Percentiles rank a stretch among this genome's conserved stretches.
Evolutionary conservation across 106 monocot genomes (phyloP).

Genomic region (Dendrobium chrysotoxum): DNA sequence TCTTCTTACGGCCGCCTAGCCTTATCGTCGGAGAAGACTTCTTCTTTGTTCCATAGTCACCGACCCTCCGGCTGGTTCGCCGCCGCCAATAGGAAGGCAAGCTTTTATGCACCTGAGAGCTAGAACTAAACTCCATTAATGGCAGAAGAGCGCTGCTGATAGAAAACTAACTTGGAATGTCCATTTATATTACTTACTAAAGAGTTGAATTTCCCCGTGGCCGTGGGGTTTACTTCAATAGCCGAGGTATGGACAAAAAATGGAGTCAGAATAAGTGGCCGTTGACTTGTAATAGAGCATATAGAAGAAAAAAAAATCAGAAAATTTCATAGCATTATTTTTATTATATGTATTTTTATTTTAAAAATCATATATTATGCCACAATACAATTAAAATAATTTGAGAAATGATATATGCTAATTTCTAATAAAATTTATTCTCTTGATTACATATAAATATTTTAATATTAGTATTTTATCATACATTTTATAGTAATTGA

Average conservation of each 20-base stretch:
- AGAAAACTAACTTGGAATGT: neutral
- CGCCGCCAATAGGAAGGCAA: conserved; percentile 3
- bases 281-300: neutral
- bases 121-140: neutral
- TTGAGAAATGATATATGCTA: too few species aligned
- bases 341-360: too few species aligned
- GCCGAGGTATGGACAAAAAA: neutral
- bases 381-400: too few species aligned
- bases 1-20: conserved; percentile 3
- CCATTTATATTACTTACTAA: neutral
- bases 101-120: neutral
- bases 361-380: too few species aligned
- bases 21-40: neutral
- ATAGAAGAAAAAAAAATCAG: too few species aligned
- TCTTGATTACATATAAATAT: too few species aligned
- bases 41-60: neutral
- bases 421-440: too few species aligned
- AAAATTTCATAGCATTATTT: too few species aligned
- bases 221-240: neutral
- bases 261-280: neutral
- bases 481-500: too few species aligned
- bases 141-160: neutral
- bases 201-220: neutral
- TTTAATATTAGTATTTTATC: too few species aligned
- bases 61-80: neutral